A percentile compares a stretch with the other conserved stretches of the same genome.
Evolutionary conservation across 331 rosid genomes (phyloP).

Genomic region (Malus hybrid): DNA sequence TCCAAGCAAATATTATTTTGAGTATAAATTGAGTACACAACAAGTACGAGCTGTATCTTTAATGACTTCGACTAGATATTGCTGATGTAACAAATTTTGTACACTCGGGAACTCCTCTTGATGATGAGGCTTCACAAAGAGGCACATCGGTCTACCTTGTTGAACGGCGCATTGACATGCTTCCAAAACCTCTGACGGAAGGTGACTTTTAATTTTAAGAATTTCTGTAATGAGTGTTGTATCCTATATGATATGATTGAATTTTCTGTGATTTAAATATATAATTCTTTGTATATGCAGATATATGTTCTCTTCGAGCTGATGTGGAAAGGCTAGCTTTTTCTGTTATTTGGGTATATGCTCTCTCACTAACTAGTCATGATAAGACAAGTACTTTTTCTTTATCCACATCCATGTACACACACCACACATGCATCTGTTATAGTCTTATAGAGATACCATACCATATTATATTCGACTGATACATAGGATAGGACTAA

Average conservation of each 20-base stretch:
- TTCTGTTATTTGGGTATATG: conserved; percentile 91
- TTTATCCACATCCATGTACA: background rate
- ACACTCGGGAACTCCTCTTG: conserved; percentile 73
- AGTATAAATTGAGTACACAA: background rate
- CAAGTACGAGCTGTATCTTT: conserved; percentile 34
- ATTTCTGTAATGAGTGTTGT: background rate
- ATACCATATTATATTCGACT: background rate
- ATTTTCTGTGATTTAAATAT: conserved; percentile 9
- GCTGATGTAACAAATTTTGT: conserved; percentile 98
- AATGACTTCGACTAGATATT: conserved; percentile 59
- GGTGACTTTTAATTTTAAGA: conserved; percentile 37
- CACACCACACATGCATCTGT: background rate
- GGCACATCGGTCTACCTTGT: conserved; percentile 98
- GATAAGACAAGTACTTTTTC: background rate
- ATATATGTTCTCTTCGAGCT: conserved; percentile 93
- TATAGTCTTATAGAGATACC: background rate
- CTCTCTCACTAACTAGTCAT: conserved; percentile 6
- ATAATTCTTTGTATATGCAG: conserved; percentile 42
- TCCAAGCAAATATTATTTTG: background rate
- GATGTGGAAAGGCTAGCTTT: conserved; percentile 98
- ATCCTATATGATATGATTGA: background rate
- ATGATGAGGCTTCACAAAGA: conserved; percentile 92
- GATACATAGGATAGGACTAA: background rate
- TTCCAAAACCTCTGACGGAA: conserved; percentile 95
- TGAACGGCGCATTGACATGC: conserved; percentile 97